phyloP scores from a whole-genome alignment of 1,284 basidiomycete genomes.

The Termitomyces sp. region DNA sequence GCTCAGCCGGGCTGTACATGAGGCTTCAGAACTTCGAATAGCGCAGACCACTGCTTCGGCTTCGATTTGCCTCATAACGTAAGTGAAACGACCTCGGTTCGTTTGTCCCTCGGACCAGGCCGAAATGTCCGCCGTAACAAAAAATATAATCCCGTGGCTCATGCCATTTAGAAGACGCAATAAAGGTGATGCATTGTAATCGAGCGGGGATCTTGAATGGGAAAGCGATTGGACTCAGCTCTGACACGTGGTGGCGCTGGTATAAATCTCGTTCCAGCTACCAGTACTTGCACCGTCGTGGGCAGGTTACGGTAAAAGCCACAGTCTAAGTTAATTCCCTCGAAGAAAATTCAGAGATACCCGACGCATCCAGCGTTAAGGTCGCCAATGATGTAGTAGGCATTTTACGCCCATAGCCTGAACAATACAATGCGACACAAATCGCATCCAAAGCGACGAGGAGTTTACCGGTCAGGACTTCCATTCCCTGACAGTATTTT shows the following conservation, averaged over 20 bases:
- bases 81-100: neutral
- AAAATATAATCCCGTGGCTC: neutral
- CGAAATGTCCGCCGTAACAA: neutral
- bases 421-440: neutral
- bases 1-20: neutral
- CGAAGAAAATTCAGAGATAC: neutral
- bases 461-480: neutral
- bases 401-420: neutral
- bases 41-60: neutral
- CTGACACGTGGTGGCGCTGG: slow-evolving; percentile 1
- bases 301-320: neutral
- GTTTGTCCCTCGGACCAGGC: neutral
- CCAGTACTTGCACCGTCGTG: neutral
- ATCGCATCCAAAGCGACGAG: neutral
- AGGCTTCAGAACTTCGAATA: neutral
- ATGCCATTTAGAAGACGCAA: neutral
- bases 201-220: neutral
- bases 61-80: neutral
- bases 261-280: neutral
- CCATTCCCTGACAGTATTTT: neutral
- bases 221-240: neutral
- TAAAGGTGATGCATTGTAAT: neutral
- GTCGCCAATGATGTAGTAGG: neutral
- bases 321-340: neutral
- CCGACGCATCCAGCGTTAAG: no score